Evolutionary conservation across 768 basidiomycete species (phyloP), one percentile per base, ranked within the genome.

Genomic region (Lepiota subincarnata): DNA sequence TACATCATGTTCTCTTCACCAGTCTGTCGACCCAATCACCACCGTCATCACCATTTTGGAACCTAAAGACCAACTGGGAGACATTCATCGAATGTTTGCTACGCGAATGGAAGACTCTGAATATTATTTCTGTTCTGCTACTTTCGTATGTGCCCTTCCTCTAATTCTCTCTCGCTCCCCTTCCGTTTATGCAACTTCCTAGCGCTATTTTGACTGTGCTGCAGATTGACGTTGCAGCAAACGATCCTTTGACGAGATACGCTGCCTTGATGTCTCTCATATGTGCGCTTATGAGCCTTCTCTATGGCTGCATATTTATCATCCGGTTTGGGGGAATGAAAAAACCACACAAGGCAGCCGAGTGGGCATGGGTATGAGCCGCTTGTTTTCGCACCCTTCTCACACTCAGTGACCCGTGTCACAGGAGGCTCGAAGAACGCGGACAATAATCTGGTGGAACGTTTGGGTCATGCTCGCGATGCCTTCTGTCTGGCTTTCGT

Each of bases 391-490:
- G 7, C 18, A 20, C 18, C 16, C 13, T 11, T 5, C 26, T 18
- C 35, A 4, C 3, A 1, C 2, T 22, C 14, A 19, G 6, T 51
- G 14, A 44, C 31, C 5, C 50, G 18, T 19, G 31, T 24, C 42
- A 12, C 48, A 84, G 80, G 85, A 86, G 60, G 79, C 82, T 1
- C 74, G 78, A 45, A 66, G 65, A 39, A 57, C 59, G 1, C 59
- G 55, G 11, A 60, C 65, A 0, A 43, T 45, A 0, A 66, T 70
- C 24, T 68, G 60, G 55, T 74, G 86, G 85, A 87, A 87, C 55
- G 80, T 86, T 14, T 86, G 85, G 84, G 78, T 86, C 1, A 56
- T 87, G 16, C 71, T 87, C 24, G 80, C 84, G 0, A 76, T 83
- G 71, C 85, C 85, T 0, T 79, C 76, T 0, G 60, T 82, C 12